A percentile compares a stretch with the other conserved stretches of the same genome.
Evolutionary conservation across 345 rosid genomes (phyloP).

Genomic region (Brassica napus): DNA sequence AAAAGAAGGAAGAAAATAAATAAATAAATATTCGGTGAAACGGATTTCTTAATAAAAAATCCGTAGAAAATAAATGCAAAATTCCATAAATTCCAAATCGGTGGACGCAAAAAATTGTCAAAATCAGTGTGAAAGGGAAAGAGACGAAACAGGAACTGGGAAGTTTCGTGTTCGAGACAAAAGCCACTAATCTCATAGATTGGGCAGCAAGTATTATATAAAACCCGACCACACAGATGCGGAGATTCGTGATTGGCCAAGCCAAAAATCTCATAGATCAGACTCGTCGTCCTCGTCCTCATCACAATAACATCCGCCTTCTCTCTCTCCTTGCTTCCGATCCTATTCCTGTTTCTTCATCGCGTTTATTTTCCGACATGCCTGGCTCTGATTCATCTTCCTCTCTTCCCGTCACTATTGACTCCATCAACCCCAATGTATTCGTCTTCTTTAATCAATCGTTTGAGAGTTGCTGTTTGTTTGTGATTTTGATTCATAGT

Average conservation of each 20-base stretch:
- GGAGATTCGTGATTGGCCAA: slow-evolving; percentile 59
- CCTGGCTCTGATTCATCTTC: neutral
- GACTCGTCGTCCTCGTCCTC: slow-evolving; percentile 22
- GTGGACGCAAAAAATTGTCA: slow-evolving; percentile 21
- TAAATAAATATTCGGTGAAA: slow-evolving; percentile 12
- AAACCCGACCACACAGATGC: slow-evolving; percentile 45
- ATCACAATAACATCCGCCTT: slow-evolving; percentile 2
- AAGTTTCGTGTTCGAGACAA: slow-evolving; percentile 8
- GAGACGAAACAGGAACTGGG: slow-evolving; percentile 1
- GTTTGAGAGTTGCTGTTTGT: neutral
- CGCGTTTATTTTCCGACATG: neutral
- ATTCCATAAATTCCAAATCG: slow-evolving; percentile 18
- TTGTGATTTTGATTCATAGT: too few relatives aligned
- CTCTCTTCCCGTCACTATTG: neutral
- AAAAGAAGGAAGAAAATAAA: neutral
- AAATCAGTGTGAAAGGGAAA: slow-evolving; percentile 10
- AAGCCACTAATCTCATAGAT: neutral
- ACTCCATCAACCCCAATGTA: neutral
- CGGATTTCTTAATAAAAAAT: neutral
- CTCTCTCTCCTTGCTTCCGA: slow-evolving; percentile 18
- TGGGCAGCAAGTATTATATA: slow-evolving; percentile 9
- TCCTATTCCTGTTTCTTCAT: neutral
- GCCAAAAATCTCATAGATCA: slow-evolving; percentile 39
- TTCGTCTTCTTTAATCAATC: neutral
- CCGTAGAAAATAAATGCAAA: slow-evolving; percentile 10